Base-by-base conservation (phyloP, 345 rosid genomes). In the Physaria fendleri region DNA sequence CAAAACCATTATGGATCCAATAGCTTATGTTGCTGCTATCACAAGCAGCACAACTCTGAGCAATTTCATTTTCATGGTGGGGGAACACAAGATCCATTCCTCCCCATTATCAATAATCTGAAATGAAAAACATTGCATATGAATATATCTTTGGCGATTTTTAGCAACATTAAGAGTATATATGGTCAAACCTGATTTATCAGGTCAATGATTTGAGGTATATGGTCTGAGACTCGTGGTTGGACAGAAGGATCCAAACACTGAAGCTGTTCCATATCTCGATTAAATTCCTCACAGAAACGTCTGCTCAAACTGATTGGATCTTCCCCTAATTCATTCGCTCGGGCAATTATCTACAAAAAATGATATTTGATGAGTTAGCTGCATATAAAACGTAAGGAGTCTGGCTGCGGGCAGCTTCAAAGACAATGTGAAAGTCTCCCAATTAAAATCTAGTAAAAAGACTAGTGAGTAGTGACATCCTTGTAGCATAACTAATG, bases 61-160 rank as follows among this genome's bases (percentile, higher is more conserved):
- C 97, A 73, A 93, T 86, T 73, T 93, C 99, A 56, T 93, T 93
- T 76, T 93, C 99, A 45, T 93, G 99, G 78, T 93, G 99, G 39
- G 95, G 97, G 78, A 88, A 93, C n/a, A 88, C 86, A 56, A 84
- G 97, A 77, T 88, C 99, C 99, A 88, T 84, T 40, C 99, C 99
- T 43, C 97, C 99, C 83, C 97, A 73, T 93, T 88, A 50, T 86
- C 86, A 71, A 88, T 64, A 79, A 89, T 89, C 97, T 92, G 85
- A 72, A 50, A 50, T 38, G 56, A 50, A 55, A 30, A 34, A 45
- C 13, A 45, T 30, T 3, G 23, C 40, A 55, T 14, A 48, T 5
- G 32, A 39, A 23, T 30, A 4, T 24, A 52, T 25, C n/a, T 27
- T 47, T 8, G 29, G 40, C 30, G 6, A 16, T 56, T 17, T 14